Evolutionary conservation across 495 filamentous ascomycete species (phyloP).

Genomic region (Lasiosphaeria ovina): DNA sequence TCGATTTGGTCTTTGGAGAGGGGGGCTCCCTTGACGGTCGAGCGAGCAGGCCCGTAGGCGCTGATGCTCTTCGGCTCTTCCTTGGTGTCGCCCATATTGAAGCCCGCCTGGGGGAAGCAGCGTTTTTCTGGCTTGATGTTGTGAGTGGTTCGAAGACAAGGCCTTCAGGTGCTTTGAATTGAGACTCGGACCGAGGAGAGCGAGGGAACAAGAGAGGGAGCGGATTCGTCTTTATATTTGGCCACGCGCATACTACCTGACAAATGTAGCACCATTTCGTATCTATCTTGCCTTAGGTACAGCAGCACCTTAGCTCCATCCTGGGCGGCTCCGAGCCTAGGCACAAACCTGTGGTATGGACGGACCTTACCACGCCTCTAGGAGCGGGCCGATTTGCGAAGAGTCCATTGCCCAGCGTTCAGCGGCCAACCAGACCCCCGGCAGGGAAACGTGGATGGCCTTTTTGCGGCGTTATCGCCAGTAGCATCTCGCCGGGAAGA

Average conservation of each 20-base stretch:
- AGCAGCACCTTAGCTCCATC: not conserved
- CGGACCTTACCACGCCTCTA: not conserved
- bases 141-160: not conserved
- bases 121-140: constrained; percentile 2
- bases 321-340: not conserved
- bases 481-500: too few species aligned
- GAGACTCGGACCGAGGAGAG: not conserved
- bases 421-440: not conserved
- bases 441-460: not conserved
- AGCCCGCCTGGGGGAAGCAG: not conserved
- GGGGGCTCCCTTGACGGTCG: constrained; percentile 57
- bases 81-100: constrained; percentile 37
- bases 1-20: constrained; percentile 61
- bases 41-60: constrained; percentile 62
- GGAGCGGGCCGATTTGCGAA: not conserved
- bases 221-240: constrained; percentile 11
- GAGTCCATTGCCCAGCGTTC: not conserved
- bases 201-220: not conserved
- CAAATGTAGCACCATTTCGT: too few species aligned
- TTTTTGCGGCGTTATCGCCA: too few species aligned
- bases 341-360: too few species aligned
- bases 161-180: not conserved
- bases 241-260: not conserved
- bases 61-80: constrained; percentile 53
- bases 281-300: not conserved